Percentiles rank a stretch among this genome's conserved stretches.
Evolutionary conservation across 1,284 basidiomycete species (phyloP).

Genomic region (Naganishia cerealis): DNA sequence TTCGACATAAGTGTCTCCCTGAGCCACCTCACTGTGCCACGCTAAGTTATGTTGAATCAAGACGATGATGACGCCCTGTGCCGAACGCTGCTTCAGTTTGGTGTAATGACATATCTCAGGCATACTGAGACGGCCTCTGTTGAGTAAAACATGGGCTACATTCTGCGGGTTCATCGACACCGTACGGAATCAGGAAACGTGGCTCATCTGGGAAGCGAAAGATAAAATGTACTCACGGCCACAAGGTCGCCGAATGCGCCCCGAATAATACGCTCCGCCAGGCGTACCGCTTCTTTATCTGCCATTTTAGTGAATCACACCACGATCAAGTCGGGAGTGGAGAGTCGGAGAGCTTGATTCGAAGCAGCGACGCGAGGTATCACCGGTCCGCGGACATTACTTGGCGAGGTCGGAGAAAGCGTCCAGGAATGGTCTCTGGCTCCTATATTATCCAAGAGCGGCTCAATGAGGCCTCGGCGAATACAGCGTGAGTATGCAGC

Average conservation of each 20-base stretch:
- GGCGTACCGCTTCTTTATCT: conserved; percentile 54
- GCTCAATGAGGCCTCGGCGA: background rate
- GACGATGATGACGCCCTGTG: conserved; percentile 67
- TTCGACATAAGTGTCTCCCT: conserved; percentile 41
- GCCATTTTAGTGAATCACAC: conserved; percentile 30
- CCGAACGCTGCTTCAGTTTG: conserved; percentile 65
- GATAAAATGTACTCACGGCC: conserved; percentile 41
- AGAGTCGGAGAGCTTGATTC: background rate
- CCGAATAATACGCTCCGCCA: conserved; percentile 52
- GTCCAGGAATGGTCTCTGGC: background rate
- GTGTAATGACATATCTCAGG: conserved; percentile 62
- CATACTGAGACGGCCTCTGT: conserved; percentile 76
- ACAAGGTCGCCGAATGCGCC: conserved; percentile 52
- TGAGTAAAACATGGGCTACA: conserved; percentile 77
- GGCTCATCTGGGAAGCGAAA: background rate
- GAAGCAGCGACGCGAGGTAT: background rate
- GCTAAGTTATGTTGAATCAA: conserved; percentile 90
- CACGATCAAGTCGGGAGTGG: background rate
- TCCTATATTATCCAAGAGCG: background rate
- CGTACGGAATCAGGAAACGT: conserved; percentile 15
- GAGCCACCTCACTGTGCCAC: conserved; percentile 72
- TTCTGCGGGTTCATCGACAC: conserved; percentile 57
- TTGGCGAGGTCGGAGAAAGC: background rate
- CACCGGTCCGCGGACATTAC: background rate
- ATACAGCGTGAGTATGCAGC: no score